Percentiles rank a stretch among this genome's conserved stretches.
These are phyloP conservation scores for Lachnellula occidentalis DNA, from an alignment of 2,329 filamentous ascomycete genomes.

Conservation along the genomic window DNA sequence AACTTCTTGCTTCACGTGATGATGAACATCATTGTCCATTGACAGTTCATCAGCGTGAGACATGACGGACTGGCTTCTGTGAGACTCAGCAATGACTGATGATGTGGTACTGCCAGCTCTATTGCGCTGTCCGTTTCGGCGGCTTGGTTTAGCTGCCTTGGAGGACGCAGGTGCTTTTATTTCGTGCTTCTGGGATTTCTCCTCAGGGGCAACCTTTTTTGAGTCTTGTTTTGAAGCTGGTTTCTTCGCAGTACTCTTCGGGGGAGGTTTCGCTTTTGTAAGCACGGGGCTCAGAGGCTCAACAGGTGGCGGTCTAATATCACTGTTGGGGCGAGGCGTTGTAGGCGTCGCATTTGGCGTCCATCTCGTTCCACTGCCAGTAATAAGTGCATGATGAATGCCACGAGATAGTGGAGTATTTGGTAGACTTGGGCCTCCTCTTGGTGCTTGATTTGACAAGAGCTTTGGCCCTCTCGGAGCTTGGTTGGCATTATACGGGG, in stretches of 20 bases:
- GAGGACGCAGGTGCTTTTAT: slow-evolving; percentile 6
- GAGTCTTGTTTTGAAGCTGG: slow-evolving; percentile 3
- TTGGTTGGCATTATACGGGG: slow-evolving; percentile 30
- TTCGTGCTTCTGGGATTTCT: slow-evolving; percentile 8
- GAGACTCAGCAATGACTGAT: slow-evolving; percentile 29
- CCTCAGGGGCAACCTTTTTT: not conserved
- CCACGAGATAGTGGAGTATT: slow-evolving; percentile 23
- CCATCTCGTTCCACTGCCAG: slow-evolving; percentile 51
- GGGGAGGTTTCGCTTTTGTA: slow-evolving; percentile 31
- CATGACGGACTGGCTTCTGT: slow-evolving; percentile 38
- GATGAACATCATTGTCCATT: slow-evolving; percentile 37
- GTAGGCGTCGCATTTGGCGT: slow-evolving; percentile 50
- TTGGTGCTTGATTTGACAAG: slow-evolving; percentile 6
- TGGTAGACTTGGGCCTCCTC: slow-evolving; percentile 17
- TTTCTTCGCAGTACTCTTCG: slow-evolving; percentile 4
- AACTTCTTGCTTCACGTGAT: slow-evolving; percentile 52
- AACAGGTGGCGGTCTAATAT: slow-evolving; percentile 45
- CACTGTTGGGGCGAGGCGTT: slow-evolving; percentile 45
- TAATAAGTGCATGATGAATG: slow-evolving; percentile 12
- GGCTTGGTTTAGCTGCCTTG: slow-evolving; percentile 9
- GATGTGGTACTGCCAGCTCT: slow-evolving; percentile 27
- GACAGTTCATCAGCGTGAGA: slow-evolving; percentile 45
- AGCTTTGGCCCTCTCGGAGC: slow-evolving; percentile 13
- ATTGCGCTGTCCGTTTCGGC: slow-evolving; percentile 12
- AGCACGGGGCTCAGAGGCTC: slow-evolving; percentile 55